Conservation (phyloP, 2,329 filamentous ascomycete species). For the Calonectria crousiana region DNA sequence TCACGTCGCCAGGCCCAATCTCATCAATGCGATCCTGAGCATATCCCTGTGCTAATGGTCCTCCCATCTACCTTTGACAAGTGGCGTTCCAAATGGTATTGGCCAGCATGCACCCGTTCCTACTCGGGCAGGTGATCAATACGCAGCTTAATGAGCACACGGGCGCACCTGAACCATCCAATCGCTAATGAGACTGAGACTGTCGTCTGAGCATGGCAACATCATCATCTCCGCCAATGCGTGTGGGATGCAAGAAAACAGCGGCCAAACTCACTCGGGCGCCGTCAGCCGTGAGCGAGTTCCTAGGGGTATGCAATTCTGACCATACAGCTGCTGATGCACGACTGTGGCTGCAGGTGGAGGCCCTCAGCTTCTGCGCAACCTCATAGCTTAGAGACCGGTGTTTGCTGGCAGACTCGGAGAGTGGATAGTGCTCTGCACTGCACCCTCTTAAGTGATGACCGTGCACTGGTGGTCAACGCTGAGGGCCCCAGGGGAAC, state of each 20-base stretch:
- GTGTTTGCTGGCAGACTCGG: neutral
- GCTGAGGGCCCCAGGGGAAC: neutral
- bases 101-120: slow-evolving; percentile 2
- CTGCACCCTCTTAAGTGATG: neutral
- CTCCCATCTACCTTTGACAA: slow-evolving; percentile 33
- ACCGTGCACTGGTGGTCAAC: neutral
- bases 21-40: slow-evolving; percentile 37
- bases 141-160: slow-evolving; percentile 3
- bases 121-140: slow-evolving; percentile 3
- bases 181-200: slow-evolving; percentile 5
- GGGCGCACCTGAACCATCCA: neutral
- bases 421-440: neutral
- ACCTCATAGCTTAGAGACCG: neutral
- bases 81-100: slow-evolving; percentile 33
- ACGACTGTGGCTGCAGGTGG: slow-evolving; percentile 11
- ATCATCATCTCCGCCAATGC: slow-evolving; percentile 4
- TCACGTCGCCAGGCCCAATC: slow-evolving; percentile 43
- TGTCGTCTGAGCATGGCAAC: slow-evolving; percentile 10
- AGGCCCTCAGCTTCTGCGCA: slow-evolving; percentile 1
- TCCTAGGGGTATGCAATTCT: neutral
- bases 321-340: neutral
- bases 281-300: neutral
- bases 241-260: neutral
- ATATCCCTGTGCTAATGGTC: slow-evolving; percentile 29
- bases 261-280: neutral